Percentiles rank a stretch among this genome's conserved stretches.
phyloP scores from a whole-genome alignment of 1,139 yeast genomes.

The Saccharomyces hybrid region DNA sequence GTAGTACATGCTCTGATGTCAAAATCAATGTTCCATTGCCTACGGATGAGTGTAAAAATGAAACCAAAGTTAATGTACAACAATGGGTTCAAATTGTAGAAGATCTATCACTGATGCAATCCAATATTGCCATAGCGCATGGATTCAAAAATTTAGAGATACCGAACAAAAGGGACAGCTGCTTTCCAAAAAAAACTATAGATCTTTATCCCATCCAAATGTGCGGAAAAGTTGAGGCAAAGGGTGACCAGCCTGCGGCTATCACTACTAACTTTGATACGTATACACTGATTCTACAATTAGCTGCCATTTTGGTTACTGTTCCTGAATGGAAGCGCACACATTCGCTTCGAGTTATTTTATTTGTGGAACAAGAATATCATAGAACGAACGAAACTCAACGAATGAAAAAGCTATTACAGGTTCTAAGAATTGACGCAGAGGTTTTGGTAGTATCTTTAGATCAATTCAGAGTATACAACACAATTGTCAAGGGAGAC shows the following conservation, averaged over 20 bases:
- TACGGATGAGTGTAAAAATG: slow-evolving; percentile 69
- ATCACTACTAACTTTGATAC: slow-evolving; percentile 90
- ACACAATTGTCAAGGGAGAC: slow-evolving; percentile 68
- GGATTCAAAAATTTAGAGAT: slow-evolving; percentile 61
- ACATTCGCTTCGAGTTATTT: slow-evolving; percentile 69
- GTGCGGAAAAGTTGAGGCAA: slow-evolving; percentile 72
- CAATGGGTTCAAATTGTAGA: slow-evolving; percentile 93
- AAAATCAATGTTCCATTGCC: slow-evolving; percentile 42
- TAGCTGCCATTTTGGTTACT: slow-evolving; percentile 86
- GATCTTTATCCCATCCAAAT: slow-evolving; percentile 94
- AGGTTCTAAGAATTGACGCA: slow-evolving; percentile 77
- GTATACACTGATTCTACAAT: slow-evolving; percentile 80
- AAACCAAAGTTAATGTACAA: slow-evolving; percentile 44
- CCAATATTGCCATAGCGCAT: slow-evolving; percentile 89
- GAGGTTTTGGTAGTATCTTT: slow-evolving; percentile 65
- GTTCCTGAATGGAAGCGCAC: slow-evolving; percentile 87
- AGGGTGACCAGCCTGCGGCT: slow-evolving; percentile 45
- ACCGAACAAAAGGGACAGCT: slow-evolving; percentile 37
- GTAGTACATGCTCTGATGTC: slow-evolving; percentile 8
- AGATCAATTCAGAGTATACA: slow-evolving; percentile 57
- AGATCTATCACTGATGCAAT: slow-evolving; percentile 84
- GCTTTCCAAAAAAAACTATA: slow-evolving; percentile 45
- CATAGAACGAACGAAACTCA: slow-evolving; percentile 66
- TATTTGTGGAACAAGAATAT: slow-evolving; percentile 68
- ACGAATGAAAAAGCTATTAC: slow-evolving; percentile 55